Base-by-base conservation (phyloP, 768 basidiomycete genomes). In the Sarcodon aspratus region DNA sequence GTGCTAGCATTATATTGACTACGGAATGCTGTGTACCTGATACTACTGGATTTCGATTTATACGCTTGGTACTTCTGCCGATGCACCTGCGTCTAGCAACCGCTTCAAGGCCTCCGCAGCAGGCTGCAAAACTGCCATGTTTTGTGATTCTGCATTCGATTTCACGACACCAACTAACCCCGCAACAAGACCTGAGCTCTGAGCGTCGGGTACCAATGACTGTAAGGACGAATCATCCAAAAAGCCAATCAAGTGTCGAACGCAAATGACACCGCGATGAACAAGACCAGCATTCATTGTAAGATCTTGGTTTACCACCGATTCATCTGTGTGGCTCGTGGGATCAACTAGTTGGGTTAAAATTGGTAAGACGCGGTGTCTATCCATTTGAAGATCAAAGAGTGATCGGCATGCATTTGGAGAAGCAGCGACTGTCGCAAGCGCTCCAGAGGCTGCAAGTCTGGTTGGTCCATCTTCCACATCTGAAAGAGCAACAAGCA, bases 381-480 rank as follows among this genome's bases (percentile, higher is more conserved):
- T 74, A 50, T 87, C 82, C 40, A 64, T 65, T 59, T 90, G 80
- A 27, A 92, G 73, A 33, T 70, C 68, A 12, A 81, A 59, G n/a
- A 95, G 65, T 2, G 71, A 67, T 6, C 63, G 60, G 58, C 89
- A 92, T 9, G 79, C 80, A 32, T 66, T 66, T 1, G 73, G 69
- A 0, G 80, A 75, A 21, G 73, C 69, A 1, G 85, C 84, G 48
- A 99, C 64, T 31, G 81, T 83, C 5, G 95, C 92, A 36, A 97
- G 68, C 3, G 92, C 87, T 13, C 94, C 95, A 0, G 88, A 82
- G 1, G 94, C 90, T n/a, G 95, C 95, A 12, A 89, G 62, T 33
- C 86, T 77, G 3, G 95, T 99, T 7, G 78, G 77, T 8, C 81
- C 46, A 66, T 99, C 96, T 21, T 92, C 83, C 11, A 90, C 80